Evolutionary conservation across 306 rosid species (phyloP).

Genomic region (Luffa acutangula): DNA sequence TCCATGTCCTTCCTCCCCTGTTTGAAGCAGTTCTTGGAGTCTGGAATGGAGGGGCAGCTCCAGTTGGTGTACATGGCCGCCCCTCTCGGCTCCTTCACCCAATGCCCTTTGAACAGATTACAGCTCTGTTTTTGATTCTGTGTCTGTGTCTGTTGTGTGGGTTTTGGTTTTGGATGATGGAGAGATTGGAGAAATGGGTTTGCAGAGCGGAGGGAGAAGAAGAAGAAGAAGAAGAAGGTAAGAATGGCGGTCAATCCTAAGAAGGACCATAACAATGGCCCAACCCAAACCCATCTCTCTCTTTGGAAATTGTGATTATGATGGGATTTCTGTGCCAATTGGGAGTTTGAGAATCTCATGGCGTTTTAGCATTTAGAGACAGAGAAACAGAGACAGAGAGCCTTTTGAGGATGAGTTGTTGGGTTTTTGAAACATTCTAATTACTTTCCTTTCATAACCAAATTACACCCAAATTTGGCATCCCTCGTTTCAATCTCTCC

Average conservation of each 20-base stretch:
- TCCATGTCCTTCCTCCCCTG: conserved; percentile 55
- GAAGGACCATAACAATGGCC: conserved; percentile 34
- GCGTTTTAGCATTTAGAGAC: conserved; percentile 5
- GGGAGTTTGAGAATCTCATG: conserved; percentile 28
- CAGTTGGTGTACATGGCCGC: conserved; percentile 47
- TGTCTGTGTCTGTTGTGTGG: too few species aligned
- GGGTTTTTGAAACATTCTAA: not conserved
- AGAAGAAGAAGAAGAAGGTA: conserved; percentile 29
- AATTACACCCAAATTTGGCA: not conserved
- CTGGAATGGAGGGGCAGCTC: conserved; percentile 64
- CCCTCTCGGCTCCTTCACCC: conserved; percentile 36
- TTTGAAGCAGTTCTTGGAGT: conserved; percentile 67
- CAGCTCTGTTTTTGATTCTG: conserved; percentile 17
- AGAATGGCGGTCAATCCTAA: conserved; percentile 34
- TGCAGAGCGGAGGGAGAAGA: conserved; percentile 36
- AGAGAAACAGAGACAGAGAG: not conserved
- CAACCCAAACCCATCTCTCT: conserved; percentile 28
- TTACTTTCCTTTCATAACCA: not conserved
- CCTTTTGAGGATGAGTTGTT: not conserved
- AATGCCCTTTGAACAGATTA: conserved; percentile 56
- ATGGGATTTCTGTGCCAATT: conserved; percentile 22
- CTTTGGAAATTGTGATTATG: conserved; percentile 12
- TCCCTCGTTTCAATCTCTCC: too few species aligned
- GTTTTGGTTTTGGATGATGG: too few species aligned
- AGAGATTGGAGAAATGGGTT: conserved; percentile 16